Percentiles rank a stretch among this genome's conserved stretches.
Evolutionary conservation across 352 stramenopile species (phyloP).

Genomic region (Phytophthora sp.): DNA sequence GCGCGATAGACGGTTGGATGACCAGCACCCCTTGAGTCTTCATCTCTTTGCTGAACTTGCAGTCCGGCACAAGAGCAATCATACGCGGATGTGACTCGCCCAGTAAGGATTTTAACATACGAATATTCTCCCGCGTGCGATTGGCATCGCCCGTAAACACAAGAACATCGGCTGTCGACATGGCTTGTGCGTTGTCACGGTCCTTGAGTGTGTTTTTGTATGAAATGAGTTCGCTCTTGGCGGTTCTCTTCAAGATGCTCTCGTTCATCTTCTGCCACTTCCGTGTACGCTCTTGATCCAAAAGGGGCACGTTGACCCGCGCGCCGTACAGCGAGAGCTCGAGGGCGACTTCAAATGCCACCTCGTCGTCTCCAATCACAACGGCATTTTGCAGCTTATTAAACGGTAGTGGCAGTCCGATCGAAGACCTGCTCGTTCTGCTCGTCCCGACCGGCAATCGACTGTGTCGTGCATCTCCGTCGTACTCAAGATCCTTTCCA

Average conservation of each 20-base stretch:
- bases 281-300: conserved; percentile 58
- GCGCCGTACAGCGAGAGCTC: conserved; percentile 70
- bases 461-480: conserved; percentile 4
- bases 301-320: conserved; percentile 60
- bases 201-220: conserved; percentile 73
- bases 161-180: conserved; percentile 58
- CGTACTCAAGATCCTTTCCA: neutral
- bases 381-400: conserved; percentile 54
- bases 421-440: neutral
- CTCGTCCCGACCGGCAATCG: conserved; percentile 1
- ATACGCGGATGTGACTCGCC: conserved; percentile 54
- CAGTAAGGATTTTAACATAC: conserved; percentile 51
- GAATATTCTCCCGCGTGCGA: conserved; percentile 58
- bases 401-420: conserved; percentile 37
- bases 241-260: conserved; percentile 49
- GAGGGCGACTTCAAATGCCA: conserved; percentile 66
- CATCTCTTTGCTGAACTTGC: conserved; percentile 55
- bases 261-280: conserved; percentile 78
- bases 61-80: conserved; percentile 63
- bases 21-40: conserved; percentile 37
- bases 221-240: conserved; percentile 66
- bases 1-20: conserved; percentile 70
- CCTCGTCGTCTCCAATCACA: conserved; percentile 68
- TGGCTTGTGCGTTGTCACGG: conserved; percentile 36
- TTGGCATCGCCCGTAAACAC: conserved; percentile 63